These are phyloP conservation scores for Parietichytrium sp. DNA, from an alignment of 108 stramenopile genomes.

Conservation along the genomic window DNA sequence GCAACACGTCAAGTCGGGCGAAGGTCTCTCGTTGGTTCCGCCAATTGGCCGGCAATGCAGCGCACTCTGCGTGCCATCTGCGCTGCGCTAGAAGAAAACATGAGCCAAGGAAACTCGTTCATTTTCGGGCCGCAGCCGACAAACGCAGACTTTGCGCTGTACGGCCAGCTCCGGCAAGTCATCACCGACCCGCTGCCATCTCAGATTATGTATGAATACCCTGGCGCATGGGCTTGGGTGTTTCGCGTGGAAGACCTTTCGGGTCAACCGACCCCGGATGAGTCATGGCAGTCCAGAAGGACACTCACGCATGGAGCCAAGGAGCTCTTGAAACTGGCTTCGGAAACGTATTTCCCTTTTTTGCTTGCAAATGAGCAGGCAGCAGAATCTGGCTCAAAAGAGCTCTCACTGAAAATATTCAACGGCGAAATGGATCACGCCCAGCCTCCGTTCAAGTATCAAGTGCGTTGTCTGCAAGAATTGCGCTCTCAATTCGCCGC, in stretches of 20 bases:
- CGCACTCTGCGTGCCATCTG: neutral
- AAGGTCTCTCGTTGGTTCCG: neutral
- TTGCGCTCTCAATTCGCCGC: neutral
- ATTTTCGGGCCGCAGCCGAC: neutral
- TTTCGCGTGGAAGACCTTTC: neutral
- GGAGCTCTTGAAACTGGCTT: neutral
- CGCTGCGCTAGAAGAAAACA: neutral
- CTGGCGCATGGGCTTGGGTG: neutral
- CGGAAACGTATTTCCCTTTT: neutral
- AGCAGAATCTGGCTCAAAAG: neutral
- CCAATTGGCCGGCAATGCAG: neutral
- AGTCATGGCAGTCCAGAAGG: neutral
- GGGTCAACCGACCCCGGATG: neutral
- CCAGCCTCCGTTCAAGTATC: neutral
- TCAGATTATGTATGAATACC: neutral
- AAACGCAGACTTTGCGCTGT: neutral
- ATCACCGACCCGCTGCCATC: neutral
- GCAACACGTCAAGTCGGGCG: neutral
- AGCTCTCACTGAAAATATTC: neutral
- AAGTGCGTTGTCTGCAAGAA: neutral
- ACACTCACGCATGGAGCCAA: neutral
- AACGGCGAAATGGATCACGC: neutral
- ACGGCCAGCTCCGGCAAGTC: neutral
- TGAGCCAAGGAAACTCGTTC: neutral
- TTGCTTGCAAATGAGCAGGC: neutral